Conservation (phyloP, 2,329 filamentous ascomycete species). For the Basipetospora chlamydospora region DNA sequence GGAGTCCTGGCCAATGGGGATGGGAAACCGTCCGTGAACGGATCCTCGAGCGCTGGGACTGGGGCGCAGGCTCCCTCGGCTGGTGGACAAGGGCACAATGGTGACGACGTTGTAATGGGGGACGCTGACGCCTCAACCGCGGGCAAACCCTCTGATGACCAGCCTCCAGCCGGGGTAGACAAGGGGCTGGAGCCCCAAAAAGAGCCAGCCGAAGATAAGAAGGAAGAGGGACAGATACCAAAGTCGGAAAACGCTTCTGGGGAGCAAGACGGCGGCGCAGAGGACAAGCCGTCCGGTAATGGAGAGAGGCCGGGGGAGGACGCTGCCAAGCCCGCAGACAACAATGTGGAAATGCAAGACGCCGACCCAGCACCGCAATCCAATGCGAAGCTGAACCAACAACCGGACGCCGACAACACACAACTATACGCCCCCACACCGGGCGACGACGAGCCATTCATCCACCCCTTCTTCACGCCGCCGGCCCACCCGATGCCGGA, state of each 20-base stretch:
- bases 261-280: not conserved
- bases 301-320: not conserved
- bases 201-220: not conserved
- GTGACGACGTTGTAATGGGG: slow-evolving; percentile 1
- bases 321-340: not conserved
- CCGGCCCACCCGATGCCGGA: slow-evolving; percentile 49
- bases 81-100: slow-evolving; percentile 9
- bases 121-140: not conserved
- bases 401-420: slow-evolving; percentile 7
- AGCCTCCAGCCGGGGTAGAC: not conserved
- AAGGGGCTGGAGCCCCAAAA: not conserved
- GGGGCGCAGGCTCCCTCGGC: not conserved
- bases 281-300: not conserved
- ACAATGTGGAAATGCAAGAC: not conserved
- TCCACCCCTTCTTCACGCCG: slow-evolving; percentile 63
- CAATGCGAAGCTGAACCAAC: slow-evolving; percentile 8
- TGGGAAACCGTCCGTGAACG: slow-evolving; percentile 9
- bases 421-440: slow-evolving; percentile 13
- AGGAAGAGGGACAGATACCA: not conserved
- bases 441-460: slow-evolving; percentile 26
- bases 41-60: not conserved
- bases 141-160: not conserved
- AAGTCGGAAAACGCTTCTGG: not conserved
- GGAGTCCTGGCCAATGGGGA: slow-evolving; percentile 3
- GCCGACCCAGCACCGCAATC: slow-evolving; percentile 7